phyloP scores from a whole-genome alignment of 208 protist species.

The Phytomonas francai region DNA sequence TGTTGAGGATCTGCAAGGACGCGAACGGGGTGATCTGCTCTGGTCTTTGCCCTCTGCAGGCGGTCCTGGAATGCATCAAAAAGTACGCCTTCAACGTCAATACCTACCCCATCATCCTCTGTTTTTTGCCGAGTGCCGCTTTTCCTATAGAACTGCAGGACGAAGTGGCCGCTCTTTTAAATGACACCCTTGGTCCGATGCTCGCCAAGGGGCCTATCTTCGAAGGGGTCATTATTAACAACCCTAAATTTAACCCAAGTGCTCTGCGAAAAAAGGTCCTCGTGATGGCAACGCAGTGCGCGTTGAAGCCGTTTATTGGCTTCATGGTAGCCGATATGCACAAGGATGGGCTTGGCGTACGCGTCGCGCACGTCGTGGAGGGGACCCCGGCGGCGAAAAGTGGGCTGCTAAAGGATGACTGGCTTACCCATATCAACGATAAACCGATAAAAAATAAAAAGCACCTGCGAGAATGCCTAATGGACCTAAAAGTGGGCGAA shows the following conservation, averaged over 20 bases:
- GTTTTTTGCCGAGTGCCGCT: conserved; percentile 33
- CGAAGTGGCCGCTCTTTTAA: conserved; percentile 49
- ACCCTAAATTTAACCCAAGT: conserved; percentile 85
- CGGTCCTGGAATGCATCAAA: conserved; percentile 62
- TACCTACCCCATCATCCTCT: conserved; percentile 80
- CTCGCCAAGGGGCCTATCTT: conserved; percentile 85
- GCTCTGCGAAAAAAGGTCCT: conserved; percentile 79
- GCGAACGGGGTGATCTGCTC: conserved; percentile 41
- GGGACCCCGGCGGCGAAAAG: conserved; percentile 75
- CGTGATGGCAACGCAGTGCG: conserved; percentile 58
- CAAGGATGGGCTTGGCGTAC: conserved; percentile 81
- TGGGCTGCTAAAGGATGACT: conserved; percentile 78
- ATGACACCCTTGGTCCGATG: conserved; percentile 32
- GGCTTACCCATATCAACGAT: conserved; percentile 83
- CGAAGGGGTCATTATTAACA: conserved; percentile 76
- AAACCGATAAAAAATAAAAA: conserved; percentile 68
- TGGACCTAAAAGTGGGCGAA: conserved; percentile 60
- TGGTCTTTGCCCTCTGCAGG: conserved; percentile 44
- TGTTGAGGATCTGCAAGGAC: conserved; percentile 49
- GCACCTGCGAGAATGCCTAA: conserved; percentile 58
- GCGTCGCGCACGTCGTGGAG: conserved; percentile 77
- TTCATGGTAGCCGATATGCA: conserved; percentile 85
- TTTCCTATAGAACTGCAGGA: conserved; percentile 50
- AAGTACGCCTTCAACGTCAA: conserved; percentile 58
- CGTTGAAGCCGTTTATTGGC: conserved; percentile 79